Evolutionary conservation across 306 rosid species (phyloP), one percentile per base, ranked within the genome.

Genomic region (Trifolium fragiferum): DNA sequence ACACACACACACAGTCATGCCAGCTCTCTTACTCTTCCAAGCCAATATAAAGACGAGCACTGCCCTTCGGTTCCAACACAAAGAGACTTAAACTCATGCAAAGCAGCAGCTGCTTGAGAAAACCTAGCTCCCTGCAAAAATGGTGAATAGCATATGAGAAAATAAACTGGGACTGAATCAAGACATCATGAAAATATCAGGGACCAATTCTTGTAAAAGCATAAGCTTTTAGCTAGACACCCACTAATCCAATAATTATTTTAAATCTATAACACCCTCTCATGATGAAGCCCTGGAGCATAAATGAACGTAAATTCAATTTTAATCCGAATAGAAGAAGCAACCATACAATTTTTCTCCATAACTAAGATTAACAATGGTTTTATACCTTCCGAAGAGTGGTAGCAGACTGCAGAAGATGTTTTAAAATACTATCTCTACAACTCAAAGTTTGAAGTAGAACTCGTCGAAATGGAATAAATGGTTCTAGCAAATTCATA

Each of bases 81-180:
- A 41, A 93, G 96, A 70, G 81, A 82, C 84, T 91, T 93, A 72
- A 89, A 87, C 88, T 93, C 92, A 37, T 93, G 97, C 87, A 93
- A 81, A 63, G 93, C 90, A 33, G 90, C 90, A 67, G 98, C 97
- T 35, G 97, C 96, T 81, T 89, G 96, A 85, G 98, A 91, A 81
- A 85, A 91, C 81, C 98, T 89, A 71, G 84, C 87, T 41, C 97
- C 96, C 98, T 93, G 85, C 55, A 67, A 79, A 66, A 82, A 84
- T 64, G 73, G 63, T 72, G 46, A 73, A 66, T 41, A 77, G 41
- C 66, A 62, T 50, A 68, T 73, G 50, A 84, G 80, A 65, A 77
- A 46, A 18, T 44, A 70, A 76, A 70, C 30, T 46, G 62, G 38
- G 40, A 68, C 68, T 68, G 61, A 73, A 44, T 57, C 51, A 66